These are phyloP conservation scores for Cucurbita argyrosperma DNA, from an alignment of 306 rosid species.

Conservation along the genomic window DNA sequence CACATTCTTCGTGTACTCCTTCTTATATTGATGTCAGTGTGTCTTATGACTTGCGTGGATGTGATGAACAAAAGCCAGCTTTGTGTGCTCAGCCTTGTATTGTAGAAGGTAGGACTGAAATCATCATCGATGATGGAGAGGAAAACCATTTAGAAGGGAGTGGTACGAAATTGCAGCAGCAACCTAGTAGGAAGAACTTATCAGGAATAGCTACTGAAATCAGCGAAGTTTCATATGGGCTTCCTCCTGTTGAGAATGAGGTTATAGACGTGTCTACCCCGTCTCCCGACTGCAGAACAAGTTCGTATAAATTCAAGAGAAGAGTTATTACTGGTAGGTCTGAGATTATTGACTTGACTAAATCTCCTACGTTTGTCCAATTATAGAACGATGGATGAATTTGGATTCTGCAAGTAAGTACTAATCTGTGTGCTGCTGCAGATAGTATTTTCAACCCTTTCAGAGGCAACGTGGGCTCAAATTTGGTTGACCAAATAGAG, in stretches of 20 bases:
- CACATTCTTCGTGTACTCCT: slow-evolving; percentile 8
- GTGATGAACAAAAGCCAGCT: slow-evolving; percentile 10
- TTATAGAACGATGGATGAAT: slow-evolving; percentile 19
- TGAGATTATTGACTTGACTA: slow-evolving; percentile 56
- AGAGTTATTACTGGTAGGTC: slow-evolving; percentile 24
- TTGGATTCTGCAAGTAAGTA: background rate
- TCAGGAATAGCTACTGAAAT: slow-evolving; percentile 3
- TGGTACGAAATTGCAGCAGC: slow-evolving; percentile 12
- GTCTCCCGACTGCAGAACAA: slow-evolving; percentile 43
- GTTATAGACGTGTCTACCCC: slow-evolving; percentile 72
- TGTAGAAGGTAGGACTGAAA: slow-evolving; percentile 7
- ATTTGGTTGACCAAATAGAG: background rate
- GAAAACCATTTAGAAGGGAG: background rate
- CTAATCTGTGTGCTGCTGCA: background rate
- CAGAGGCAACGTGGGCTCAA: background rate
- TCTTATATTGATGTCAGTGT: background rate
- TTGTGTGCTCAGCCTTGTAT: slow-evolving; percentile 15
- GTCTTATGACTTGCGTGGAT: background rate
- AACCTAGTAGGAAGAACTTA: slow-evolving; percentile 10
- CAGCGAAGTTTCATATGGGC: background rate
- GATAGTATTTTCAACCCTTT: background rate
- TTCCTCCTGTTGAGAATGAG: slow-evolving; percentile 38
- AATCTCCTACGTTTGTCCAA: slow-evolving; percentile 58
- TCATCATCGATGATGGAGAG: slow-evolving; percentile 9
- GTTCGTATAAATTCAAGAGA: slow-evolving; percentile 35